phyloP scores from a whole-genome alignment of 192 early-diverging fungal species.

The Coemansia sp. region DNA sequence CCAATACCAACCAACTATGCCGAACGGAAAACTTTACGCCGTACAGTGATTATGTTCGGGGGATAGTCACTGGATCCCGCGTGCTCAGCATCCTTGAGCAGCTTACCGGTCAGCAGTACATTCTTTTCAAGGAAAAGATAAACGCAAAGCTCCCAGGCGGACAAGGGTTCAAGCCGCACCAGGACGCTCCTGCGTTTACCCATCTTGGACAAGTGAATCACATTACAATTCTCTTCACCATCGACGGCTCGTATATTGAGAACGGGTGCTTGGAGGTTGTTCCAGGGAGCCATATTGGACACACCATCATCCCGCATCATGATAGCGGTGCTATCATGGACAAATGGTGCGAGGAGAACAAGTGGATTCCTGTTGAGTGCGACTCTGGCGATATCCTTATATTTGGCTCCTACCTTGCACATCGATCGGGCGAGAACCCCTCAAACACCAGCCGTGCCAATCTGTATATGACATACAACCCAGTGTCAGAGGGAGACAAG shows the following conservation, averaged over 20 bases:
- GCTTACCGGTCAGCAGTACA: constrained; percentile 56
- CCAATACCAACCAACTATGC: constrained; percentile 55
- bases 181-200: constrained; percentile 63
- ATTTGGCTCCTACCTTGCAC: constrained; percentile 66
- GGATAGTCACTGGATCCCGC: constrained; percentile 53
- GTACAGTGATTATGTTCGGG: constrained; percentile 48
- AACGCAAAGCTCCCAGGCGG: constrained; percentile 63
- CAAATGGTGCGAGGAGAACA: constrained; percentile 53
- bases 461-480: constrained; percentile 64
- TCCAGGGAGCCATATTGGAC: constrained; percentile 52
- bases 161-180: constrained; percentile 62
- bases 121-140: constrained; percentile 66
- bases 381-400: constrained; percentile 60
- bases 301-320: constrained; percentile 48
- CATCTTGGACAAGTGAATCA: constrained; percentile 59
- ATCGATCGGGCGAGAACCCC: constrained; percentile 56
- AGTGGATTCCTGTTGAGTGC: constrained; percentile 61
- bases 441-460: constrained; percentile 56
- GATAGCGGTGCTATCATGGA: constrained; percentile 48
- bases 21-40: constrained; percentile 66
- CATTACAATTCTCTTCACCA: constrained; percentile 59
- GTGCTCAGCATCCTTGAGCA: constrained; percentile 53
- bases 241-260: constrained; percentile 56
- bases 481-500: constrained; percentile 57
- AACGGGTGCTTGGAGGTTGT: constrained; percentile 64